Conservation (phyloP, 495 filamentous ascomycete genomes). For the Aspergillus sclerotiicarbonarius region DNA sequence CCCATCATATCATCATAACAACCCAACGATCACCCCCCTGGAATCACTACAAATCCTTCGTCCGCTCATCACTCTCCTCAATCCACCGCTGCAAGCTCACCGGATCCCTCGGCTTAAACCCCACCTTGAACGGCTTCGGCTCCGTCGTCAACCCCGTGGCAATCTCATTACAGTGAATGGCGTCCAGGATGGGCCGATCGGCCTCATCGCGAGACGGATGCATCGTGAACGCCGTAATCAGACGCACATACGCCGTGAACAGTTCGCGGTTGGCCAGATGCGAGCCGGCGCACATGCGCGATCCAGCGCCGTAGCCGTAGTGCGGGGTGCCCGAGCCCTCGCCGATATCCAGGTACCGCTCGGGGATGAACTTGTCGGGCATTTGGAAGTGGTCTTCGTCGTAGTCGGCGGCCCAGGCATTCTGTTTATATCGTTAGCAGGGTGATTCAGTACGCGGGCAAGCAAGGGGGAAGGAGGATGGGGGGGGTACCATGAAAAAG, state of each 20-base stretch:
- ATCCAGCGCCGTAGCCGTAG: constrained; percentile 68
- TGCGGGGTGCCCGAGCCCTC: constrained; percentile 63
- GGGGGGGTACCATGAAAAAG: constrained; percentile 58
- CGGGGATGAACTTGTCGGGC: constrained; percentile 56
- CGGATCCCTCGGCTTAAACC: constrained; percentile 49
- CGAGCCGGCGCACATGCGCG: constrained; percentile 71
- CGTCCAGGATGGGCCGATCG: constrained; percentile 57
- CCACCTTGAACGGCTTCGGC: constrained; percentile 66
- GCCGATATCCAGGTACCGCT: constrained; percentile 59
- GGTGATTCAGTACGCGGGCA: not conserved
- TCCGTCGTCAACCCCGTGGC: constrained; percentile 67
- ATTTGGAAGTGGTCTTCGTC: constrained; percentile 64
- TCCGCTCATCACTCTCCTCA: constrained; percentile 55
- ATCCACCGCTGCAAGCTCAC: constrained; percentile 50
- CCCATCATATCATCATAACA: not conserved
- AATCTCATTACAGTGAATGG: constrained; percentile 61
- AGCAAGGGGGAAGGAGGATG: not conserved
- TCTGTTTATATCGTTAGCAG: constrained; percentile 33
- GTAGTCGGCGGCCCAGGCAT: constrained; percentile 69
- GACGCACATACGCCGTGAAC: constrained; percentile 64
- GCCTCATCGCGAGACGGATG: constrained; percentile 32
- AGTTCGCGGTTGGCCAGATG: constrained; percentile 67
- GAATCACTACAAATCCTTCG: constrained; percentile 44
- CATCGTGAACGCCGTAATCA: constrained; percentile 65
- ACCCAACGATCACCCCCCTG: not conserved